phyloP scores from a whole-genome alignment of 2,329 filamentous ascomycete species.

The Botrytis tulipae region DNA sequence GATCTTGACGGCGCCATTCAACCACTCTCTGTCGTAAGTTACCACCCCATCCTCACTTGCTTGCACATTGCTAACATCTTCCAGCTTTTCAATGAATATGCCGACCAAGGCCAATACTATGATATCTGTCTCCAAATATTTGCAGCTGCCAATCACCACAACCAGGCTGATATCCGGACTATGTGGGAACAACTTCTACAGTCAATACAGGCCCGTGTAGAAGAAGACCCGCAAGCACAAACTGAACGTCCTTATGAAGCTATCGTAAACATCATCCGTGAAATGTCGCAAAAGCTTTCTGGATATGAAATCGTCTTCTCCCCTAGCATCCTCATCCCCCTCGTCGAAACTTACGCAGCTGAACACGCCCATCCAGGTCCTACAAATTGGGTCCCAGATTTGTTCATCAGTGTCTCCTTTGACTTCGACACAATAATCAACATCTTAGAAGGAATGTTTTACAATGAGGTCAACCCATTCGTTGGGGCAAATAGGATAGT shows the following conservation, averaged over 20 bases:
- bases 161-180: constrained; percentile 74
- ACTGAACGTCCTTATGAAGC: constrained; percentile 65
- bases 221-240: constrained; percentile 41
- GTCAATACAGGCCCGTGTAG: constrained; percentile 56
- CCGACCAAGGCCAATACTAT: constrained; percentile 88
- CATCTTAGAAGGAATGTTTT: constrained; percentile 65
- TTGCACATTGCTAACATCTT: constrained; percentile 20
- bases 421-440: constrained; percentile 60
- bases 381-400: constrained; percentile 49
- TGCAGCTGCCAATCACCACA: constrained; percentile 86
- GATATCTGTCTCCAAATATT: constrained; percentile 93
- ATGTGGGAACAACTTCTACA: constrained; percentile 85
- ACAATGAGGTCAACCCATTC: constrained; percentile 65
- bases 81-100: constrained; percentile 89
- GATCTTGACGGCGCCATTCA: constrained; percentile 77
- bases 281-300: constrained; percentile 63
- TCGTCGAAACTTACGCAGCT: constrained; percentile 61
- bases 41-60: not conserved
- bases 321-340: constrained; percentile 57
- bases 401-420: constrained; percentile 62
- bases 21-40: constrained; percentile 70
- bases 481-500: constrained; percentile 53
- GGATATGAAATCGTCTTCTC: constrained; percentile 67
- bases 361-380: constrained; percentile 56
- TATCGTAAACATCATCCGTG: constrained; percentile 61